These are phyloP conservation scores for Microsporum ferrugineum DNA, from an alignment of 2,329 filamentous ascomycete genomes.

Conservation along the genomic window DNA sequence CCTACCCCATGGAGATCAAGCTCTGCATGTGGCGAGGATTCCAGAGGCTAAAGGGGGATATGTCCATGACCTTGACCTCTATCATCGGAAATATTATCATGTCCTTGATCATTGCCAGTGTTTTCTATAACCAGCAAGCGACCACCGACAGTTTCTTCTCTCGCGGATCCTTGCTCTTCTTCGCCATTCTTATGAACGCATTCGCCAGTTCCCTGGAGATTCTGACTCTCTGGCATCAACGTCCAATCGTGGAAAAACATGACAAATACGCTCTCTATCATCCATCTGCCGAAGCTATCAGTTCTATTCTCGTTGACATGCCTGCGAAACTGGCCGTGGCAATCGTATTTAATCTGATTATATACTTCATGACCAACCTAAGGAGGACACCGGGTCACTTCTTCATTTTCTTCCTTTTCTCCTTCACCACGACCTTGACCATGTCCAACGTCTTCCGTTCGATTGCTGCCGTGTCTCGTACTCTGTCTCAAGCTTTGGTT, in stretches of 20 bases:
- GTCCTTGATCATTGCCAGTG: slow-evolving; percentile 64
- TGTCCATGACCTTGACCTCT: slow-evolving; percentile 57
- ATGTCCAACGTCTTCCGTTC: slow-evolving; percentile 84
- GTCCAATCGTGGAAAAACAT: slow-evolving; percentile 87
- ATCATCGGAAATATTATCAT: slow-evolving; percentile 60
- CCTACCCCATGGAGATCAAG: slow-evolving; percentile 60
- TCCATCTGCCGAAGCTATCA: slow-evolving; percentile 66
- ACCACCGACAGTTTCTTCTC: slow-evolving; percentile 64
- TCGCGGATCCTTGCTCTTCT: slow-evolving; percentile 72
- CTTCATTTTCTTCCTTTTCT: slow-evolving; percentile 75
- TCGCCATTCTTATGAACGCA: slow-evolving; percentile 75
- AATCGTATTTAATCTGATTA: slow-evolving; percentile 62
- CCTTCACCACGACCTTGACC: slow-evolving; percentile 58
- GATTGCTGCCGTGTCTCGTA: slow-evolving; percentile 62
- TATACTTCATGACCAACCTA: slow-evolving; percentile 84
- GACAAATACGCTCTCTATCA: slow-evolving; percentile 78
- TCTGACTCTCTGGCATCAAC: slow-evolving; percentile 73
- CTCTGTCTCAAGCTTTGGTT: slow-evolving; percentile 58
- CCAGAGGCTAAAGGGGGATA: slow-evolving; percentile 63
- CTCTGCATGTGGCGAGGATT: slow-evolving; percentile 76
- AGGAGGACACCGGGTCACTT: slow-evolving; percentile 62
- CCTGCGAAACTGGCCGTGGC: slow-evolving; percentile 67
- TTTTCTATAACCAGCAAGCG: slow-evolving; percentile 64
- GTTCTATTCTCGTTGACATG: slow-evolving; percentile 71
- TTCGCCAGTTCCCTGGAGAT: slow-evolving; percentile 72